Evolutionary conservation across 1,139 yeast species (phyloP).

Genomic region (Blastobotrys serpentis): DNA sequence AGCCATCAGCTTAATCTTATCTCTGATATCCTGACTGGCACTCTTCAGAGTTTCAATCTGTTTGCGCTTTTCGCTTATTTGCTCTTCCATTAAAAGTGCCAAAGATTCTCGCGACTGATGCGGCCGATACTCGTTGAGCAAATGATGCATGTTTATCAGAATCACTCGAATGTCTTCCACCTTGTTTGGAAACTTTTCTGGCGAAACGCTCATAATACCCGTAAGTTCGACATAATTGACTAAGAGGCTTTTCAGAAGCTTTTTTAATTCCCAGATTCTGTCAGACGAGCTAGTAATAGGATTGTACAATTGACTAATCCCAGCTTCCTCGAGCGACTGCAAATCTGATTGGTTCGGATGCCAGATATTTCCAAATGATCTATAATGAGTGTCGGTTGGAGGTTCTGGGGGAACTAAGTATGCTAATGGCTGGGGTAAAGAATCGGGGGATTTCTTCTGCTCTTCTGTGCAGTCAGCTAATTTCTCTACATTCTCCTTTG

Average conservation of each 20-base stretch:
- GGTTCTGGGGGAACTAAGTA: conserved; percentile 64
- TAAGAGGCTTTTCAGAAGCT: conserved; percentile 64
- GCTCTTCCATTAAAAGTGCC: conserved; percentile 63
- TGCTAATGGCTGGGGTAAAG: conserved; percentile 39
- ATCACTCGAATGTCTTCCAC: conserved; percentile 70
- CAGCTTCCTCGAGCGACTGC: conserved; percentile 64
- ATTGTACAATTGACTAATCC: conserved; percentile 63
- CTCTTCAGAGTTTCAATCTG: conserved; percentile 29
- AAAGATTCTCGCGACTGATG: conserved; percentile 85
- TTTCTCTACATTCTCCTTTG: conserved; percentile 54
- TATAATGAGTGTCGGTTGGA: conserved; percentile 58
- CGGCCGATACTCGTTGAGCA: conserved; percentile 81
- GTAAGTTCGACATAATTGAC: conserved; percentile 71
- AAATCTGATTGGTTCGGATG: conserved; percentile 61
- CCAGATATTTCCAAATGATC: conserved; percentile 85
- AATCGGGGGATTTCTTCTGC: conserved; percentile 17
- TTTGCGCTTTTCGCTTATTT: conserved; percentile 31
- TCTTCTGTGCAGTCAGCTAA: conserved; percentile 30
- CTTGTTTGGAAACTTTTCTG: conserved; percentile 61
- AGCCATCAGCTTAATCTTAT: conserved; percentile 28
- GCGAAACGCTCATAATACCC: conserved; percentile 69
- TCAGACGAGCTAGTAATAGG: conserved; percentile 29
- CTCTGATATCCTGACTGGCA: conserved; percentile 30
- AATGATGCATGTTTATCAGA: conserved; percentile 80
- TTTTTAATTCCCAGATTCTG: conserved; percentile 66